These are phyloP conservation scores for Nakazawaea ernobii DNA, from an alignment of 805 yeast species.

Conservation along the genomic window DNA sequence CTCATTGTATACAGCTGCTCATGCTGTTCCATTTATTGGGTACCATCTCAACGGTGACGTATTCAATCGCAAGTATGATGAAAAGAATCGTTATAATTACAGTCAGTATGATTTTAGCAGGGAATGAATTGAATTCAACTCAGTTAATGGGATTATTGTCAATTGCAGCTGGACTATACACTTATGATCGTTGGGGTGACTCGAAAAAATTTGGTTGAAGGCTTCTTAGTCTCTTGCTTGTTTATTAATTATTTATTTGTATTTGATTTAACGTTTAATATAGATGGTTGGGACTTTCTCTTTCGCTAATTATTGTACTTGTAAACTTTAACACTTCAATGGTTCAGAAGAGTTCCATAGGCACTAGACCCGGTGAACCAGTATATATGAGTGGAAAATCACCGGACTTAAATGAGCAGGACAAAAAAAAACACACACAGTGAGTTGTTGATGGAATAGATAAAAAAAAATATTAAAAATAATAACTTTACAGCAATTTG, in stretches of 20 bases:
- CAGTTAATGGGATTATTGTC: constrained; percentile 47
- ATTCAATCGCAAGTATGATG: constrained; percentile 82
- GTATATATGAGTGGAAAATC: constrained; percentile 1
- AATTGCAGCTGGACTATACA: constrained; percentile 51
- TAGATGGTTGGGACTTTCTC: too few species aligned
- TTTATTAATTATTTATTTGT: neutral
- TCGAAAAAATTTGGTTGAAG: constrained; percentile 9
- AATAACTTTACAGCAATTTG: neutral
- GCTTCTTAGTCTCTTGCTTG: too few species aligned
- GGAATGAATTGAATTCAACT: constrained; percentile 36
- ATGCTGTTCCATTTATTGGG: constrained; percentile 79
- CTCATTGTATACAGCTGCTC: constrained; percentile 76
- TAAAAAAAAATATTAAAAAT: neutral
- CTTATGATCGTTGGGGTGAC: constrained; percentile 56
- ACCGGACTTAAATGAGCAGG: neutral
- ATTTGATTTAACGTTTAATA: too few species aligned
- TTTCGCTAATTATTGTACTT: neutral
- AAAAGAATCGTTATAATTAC: constrained; percentile 82
- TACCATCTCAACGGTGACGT: constrained; percentile 75
- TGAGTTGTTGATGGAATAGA: constrained; percentile 6
- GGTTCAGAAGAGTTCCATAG: neutral
- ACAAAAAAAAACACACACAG: too few species aligned
- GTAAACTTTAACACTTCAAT: too few species aligned
- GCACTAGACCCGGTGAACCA: too few species aligned
- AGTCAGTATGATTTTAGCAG: constrained; percentile 65